Conservation (phyloP, 75 land plant genomes). For the Sequoia sempervirens region DNA sequence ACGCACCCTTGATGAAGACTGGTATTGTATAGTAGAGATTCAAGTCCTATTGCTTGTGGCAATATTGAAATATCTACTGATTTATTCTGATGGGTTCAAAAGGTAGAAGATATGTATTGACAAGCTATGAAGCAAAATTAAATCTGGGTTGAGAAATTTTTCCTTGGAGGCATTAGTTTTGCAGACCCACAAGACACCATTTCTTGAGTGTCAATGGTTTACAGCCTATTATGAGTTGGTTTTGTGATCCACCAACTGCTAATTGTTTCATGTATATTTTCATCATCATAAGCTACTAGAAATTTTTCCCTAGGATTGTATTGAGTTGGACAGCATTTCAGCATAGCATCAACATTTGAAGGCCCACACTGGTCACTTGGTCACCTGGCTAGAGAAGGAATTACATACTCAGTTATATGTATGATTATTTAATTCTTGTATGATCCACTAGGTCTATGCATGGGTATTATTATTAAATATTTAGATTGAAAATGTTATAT, state of each 20-base stretch:
- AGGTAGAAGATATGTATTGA: background rate
- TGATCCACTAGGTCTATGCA: background rate
- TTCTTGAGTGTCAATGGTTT: background rate
- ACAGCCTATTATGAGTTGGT: background rate
- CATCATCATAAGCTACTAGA: background rate
- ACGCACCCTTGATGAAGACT: background rate
- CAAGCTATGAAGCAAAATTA: background rate
- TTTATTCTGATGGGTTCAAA: background rate
- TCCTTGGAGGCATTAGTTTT: background rate
- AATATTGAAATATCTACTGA: background rate
- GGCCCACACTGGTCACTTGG: background rate
- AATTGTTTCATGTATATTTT: background rate
- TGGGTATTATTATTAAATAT: background rate
- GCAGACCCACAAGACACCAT: background rate
- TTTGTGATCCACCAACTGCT: background rate
- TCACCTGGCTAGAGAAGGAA: background rate
- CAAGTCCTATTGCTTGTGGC: background rate
- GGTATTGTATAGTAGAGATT: background rate
- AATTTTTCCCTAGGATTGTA: background rate
- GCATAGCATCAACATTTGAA: background rate
- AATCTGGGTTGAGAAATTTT: background rate
- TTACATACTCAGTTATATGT: background rate
- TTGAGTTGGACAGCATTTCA: no score
- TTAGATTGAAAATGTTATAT: background rate
- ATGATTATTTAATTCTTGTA: background rate